Evolutionary conservation across 116 monocot species (phyloP).

Genomic region (Iris pallida): DNA sequence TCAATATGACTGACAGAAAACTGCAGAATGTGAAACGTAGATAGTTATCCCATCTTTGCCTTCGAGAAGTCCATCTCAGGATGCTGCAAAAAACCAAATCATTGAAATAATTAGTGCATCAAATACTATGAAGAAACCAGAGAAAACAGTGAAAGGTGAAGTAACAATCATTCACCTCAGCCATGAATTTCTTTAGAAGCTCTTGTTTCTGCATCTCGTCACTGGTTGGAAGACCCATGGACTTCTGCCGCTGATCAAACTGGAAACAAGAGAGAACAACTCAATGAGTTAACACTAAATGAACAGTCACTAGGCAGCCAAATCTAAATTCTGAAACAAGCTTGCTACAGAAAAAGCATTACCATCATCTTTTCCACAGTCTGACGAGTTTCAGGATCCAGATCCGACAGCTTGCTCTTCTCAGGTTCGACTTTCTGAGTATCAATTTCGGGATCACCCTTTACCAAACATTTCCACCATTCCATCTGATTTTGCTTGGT

Average conservation of each 20-base stretch:
- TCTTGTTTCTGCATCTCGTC: constrained; percentile 93
- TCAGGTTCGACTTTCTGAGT: constrained; percentile 93
- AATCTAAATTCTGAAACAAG: no score
- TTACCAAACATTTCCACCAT: constrained; percentile 80
- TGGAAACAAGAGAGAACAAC: constrained; percentile 11
- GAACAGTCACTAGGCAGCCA: background rate
- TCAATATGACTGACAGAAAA: no score
- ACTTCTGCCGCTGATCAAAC: constrained; percentile 93
- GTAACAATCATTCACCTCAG: constrained; percentile 36
- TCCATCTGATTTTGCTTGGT: constrained; percentile 97
- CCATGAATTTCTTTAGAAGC: constrained; percentile 90
- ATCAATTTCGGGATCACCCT: constrained; percentile 81
- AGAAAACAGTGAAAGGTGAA: background rate
- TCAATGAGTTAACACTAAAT: background rate
- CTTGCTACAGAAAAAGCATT: background rate
- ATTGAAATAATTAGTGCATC: background rate
- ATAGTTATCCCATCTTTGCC: constrained; percentile 49
- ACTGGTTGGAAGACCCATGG: constrained; percentile 80
- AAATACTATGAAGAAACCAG: background rate
- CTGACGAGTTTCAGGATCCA: constrained; percentile 89
- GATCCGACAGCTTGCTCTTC: constrained; percentile 79
- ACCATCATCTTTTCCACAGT: constrained; percentile 99
- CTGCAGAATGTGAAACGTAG: no score
- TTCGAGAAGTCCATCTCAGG: constrained; percentile 94
- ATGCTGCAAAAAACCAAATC: constrained; percentile 42